These are phyloP conservation scores for Ophiocordyceps australis DNA, from an alignment of 2,329 filamentous ascomycete species.

Conservation along the genomic window DNA sequence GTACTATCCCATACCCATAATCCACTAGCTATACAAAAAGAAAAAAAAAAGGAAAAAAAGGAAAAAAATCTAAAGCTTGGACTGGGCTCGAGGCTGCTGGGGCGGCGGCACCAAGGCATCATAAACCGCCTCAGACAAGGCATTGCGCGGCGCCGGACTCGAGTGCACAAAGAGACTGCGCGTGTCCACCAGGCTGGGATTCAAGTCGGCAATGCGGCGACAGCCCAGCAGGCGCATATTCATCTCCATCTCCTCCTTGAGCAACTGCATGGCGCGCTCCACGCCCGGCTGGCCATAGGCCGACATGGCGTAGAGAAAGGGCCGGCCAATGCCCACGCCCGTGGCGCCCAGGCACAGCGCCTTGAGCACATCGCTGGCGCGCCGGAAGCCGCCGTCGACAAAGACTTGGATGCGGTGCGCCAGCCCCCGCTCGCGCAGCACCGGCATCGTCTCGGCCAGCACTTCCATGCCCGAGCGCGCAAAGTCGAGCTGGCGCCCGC, in stretches of 20 bases:
- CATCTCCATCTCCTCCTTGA: conserved; percentile 98
- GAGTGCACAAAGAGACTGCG: conserved; percentile 43
- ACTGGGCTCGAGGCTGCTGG: conserved; percentile 30
- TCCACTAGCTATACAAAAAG: not conserved
- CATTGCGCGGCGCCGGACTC: conserved; percentile 27
- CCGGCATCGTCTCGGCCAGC: conserved; percentile 82
- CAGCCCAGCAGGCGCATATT: conserved; percentile 91
- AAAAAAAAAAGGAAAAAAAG: no score
- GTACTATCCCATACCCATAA: not conserved
- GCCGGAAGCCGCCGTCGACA: conserved; percentile 77
- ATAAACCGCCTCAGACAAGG: conserved; percentile 28
- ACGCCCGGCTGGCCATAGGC: conserved; percentile 78
- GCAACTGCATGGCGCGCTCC: conserved; percentile 76
- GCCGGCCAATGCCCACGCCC: conserved; percentile 84
- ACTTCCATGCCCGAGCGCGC: conserved; percentile 79
- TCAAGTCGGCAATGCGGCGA: conserved; percentile 55
- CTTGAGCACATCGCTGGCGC: conserved; percentile 90
- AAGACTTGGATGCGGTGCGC: conserved; percentile 65
- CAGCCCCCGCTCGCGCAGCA: conserved; percentile 55
- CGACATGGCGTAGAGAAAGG: conserved; percentile 93
- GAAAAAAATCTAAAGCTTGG: conserved; percentile 28
- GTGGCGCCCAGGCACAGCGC: conserved; percentile 81
- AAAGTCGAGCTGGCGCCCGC: conserved; percentile 84
- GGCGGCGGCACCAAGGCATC: conserved; percentile 32
- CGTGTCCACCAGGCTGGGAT: conserved; percentile 63